A percentile compares a stretch with the other conserved stretches of the same genome.
Conservation (phyloP, 2,329 filamentous ascomycete genomes). For the Claviceps sp. region DNA sequence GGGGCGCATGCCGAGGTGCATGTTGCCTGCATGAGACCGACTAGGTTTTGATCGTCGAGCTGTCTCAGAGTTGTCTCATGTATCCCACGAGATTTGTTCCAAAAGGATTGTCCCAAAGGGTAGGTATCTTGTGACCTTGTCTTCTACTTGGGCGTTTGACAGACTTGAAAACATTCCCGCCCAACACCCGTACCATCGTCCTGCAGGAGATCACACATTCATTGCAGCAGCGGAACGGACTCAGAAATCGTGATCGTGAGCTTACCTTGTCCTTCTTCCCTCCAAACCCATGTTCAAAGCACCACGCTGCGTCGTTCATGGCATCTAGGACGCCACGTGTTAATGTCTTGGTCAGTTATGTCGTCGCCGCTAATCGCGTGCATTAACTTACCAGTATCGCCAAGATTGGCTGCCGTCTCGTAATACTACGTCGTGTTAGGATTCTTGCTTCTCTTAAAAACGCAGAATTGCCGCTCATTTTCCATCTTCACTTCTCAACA, state of each 20-base stretch:
- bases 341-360: neutral
- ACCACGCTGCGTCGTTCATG: slow-evolving; percentile 95
- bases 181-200: too few species aligned
- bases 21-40: neutral
- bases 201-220: too few species aligned
- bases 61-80: too few species aligned
- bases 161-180: too few species aligned
- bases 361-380: neutral
- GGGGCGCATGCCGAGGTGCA: too few species aligned
- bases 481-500: neutral
- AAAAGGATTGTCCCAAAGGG: too few species aligned
- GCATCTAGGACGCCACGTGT: slow-evolving; percentile 47
- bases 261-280: slow-evolving; percentile 97
- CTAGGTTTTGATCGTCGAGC: too few species aligned
- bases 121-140: too few species aligned
- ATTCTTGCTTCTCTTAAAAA: slow-evolving; percentile 10
- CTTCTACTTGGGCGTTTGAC: too few species aligned
- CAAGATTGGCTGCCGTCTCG: slow-evolving; percentile 91
- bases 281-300: slow-evolving; percentile 91
- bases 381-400: slow-evolving; percentile 57
- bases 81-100: too few species aligned
- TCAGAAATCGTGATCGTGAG: slow-evolving; percentile 11
- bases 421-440: slow-evolving; percentile 55
- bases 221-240: too few species aligned
- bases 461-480: slow-evolving; percentile 8